phyloP scores from a whole-genome alignment of 352 stramenopile species.

The Pythium utonaiense region DNA sequence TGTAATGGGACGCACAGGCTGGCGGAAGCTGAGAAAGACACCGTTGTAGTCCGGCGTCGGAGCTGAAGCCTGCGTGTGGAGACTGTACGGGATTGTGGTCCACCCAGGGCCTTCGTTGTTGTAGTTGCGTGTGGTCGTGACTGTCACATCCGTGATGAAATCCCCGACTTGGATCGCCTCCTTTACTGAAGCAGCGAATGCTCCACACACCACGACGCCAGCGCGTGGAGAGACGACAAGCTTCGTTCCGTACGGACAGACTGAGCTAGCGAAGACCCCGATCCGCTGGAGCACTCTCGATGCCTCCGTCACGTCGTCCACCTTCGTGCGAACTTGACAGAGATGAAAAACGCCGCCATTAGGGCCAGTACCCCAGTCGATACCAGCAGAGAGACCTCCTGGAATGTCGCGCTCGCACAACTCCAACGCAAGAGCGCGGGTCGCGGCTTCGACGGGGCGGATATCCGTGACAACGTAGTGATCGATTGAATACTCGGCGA shows the following conservation, averaged over 20 bases:
- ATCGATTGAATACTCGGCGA: background rate
- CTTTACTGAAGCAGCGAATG: conserved; percentile 18
- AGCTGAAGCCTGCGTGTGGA: conserved; percentile 17
- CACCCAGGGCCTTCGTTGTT: conserved; percentile 41
- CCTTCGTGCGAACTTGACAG: conserved; percentile 11
- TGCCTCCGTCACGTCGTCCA: conserved; percentile 4
- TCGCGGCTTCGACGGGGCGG: conserved; percentile 12
- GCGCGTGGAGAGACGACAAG: conserved; percentile 7
- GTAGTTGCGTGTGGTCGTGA: conserved; percentile 39
- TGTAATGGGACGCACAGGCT: conserved; percentile 33
- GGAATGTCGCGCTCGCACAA: conserved; percentile 11
- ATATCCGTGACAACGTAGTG: conserved; percentile 17
- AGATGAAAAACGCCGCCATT: conserved; percentile 14
- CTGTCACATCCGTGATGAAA: conserved; percentile 43
- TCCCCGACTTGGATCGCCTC: conserved; percentile 14
- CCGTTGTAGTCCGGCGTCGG: conserved; percentile 6
- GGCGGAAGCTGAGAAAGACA: conserved; percentile 34
- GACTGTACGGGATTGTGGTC: conserved; percentile 30
- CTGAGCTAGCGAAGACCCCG: background rate
- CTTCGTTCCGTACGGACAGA: conserved; percentile 6
- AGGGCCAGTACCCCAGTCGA: conserved; percentile 23
- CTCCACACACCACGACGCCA: conserved; percentile 29
- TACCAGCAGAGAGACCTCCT: conserved; percentile 24
- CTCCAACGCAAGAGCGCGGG: conserved; percentile 9
- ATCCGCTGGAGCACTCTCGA: conserved; percentile 5